Base-by-base conservation (phyloP, 768 basidiomycete species). In the Suillus subalutaceus region DNA sequence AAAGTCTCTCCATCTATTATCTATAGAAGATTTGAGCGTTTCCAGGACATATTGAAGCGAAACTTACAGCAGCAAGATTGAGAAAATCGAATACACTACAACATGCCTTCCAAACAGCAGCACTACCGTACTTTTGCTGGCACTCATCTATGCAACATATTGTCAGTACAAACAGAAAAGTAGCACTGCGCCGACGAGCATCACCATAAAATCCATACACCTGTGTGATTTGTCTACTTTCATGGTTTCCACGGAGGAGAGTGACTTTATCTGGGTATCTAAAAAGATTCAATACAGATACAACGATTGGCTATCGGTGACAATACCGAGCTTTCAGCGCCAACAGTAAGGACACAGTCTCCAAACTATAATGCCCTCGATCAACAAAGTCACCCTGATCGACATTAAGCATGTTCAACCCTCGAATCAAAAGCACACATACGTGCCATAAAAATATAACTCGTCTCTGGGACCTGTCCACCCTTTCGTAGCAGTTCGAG, bases 141-240 rank as follows among this genome's bases (percentile, higher is more conserved):
- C 97, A 98, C 79, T 99, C 97, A 74, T 97, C 96, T 93, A 68
- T 41, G 32, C 26, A 46, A 12, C 16, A 6, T 1, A 18, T 18
- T 20, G 30, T 59, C 16, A 41, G 40, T 30, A 41, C 58, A 26
- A 30, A 30, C 10, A 26, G 5, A 18, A 26, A 59, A 30, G 58
- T 6, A 59, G 16, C 23, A 41, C 23, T 41, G 8, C 8, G 9
- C 55, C 12, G 4, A 61, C 15, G 48, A 35, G 18, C 75, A 88
- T 68, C 65, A 96, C 96, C 96, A 74, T 97, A 98, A 77, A 97
- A 98, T n/a, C 96, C 97, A 66, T 98, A 98, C 2, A 96, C 97
- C 72, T 99, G 97, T 5, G 97, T 99, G 71, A 99, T 99, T 77
- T 99, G 97, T 68, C 97, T 82, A 72, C 93, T 96, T 77, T 98